phyloP scores from a whole-genome alignment of 2,329 filamentous ascomycete genomes.

The Mycosphaerella sp. region DNA sequence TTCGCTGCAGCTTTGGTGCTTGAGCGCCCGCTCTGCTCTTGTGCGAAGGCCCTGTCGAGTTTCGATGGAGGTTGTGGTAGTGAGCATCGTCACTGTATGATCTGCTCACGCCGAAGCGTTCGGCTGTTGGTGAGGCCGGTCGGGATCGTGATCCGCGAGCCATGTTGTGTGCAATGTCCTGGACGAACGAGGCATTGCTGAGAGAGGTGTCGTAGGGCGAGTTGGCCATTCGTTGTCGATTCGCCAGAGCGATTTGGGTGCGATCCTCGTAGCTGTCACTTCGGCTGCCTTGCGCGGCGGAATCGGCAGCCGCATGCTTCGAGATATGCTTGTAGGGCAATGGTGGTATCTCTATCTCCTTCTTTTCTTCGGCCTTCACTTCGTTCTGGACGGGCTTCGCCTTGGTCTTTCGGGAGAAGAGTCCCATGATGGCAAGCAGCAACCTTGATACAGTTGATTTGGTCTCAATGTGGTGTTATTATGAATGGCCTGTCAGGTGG shows the following conservation, averaged over 20 bases:
- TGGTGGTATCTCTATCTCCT: slow-evolving; percentile 39
- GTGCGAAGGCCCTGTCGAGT: slow-evolving; percentile 10
- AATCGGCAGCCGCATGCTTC: slow-evolving; percentile 56
- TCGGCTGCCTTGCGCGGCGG: slow-evolving; percentile 48
- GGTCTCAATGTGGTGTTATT: neutral
- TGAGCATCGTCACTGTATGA: slow-evolving; percentile 4
- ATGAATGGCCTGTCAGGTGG: neutral
- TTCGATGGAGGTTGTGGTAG: neutral
- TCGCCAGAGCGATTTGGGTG: slow-evolving; percentile 3
- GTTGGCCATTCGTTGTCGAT: slow-evolving; percentile 5
- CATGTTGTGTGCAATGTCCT: slow-evolving; percentile 8
- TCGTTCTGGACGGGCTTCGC: slow-evolving; percentile 24
- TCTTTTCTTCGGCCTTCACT: slow-evolving; percentile 50
- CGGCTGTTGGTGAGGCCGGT: neutral
- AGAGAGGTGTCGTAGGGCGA: slow-evolving; percentile 8
- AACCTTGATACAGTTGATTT: neutral
- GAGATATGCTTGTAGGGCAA: slow-evolving; percentile 54
- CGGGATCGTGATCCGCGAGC: slow-evolving; percentile 1
- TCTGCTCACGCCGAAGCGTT: neutral
- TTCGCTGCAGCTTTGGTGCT: neutral
- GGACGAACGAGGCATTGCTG: slow-evolving; percentile 6
- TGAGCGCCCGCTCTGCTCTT: neutral
- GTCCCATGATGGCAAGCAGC: slow-evolving; percentile 41
- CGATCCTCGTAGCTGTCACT: slow-evolving; percentile 27
- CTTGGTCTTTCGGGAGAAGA: slow-evolving; percentile 51